These are phyloP conservation scores for Boletus rubroflammeus DNA, from an alignment of 768 basidiomycete genomes.

Conservation along the genomic window DNA sequence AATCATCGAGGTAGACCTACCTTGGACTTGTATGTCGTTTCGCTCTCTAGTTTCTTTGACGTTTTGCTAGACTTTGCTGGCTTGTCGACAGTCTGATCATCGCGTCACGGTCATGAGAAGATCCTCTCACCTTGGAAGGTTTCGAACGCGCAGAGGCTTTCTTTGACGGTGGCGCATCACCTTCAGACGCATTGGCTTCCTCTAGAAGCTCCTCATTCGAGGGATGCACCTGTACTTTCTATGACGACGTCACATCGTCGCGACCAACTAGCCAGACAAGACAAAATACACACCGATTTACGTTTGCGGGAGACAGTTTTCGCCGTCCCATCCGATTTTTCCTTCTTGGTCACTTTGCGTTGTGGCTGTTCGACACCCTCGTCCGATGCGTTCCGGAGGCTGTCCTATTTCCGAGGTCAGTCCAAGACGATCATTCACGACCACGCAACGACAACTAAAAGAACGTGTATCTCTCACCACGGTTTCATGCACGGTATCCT, in stretches of 20 bases:
- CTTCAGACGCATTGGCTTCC: slow-evolving; percentile 1
- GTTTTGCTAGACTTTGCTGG: slow-evolving; percentile 6
- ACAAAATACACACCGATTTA: slow-evolving; percentile 8
- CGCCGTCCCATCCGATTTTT: neutral
- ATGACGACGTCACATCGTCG: neutral
- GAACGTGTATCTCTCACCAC: slow-evolving; percentile 4
- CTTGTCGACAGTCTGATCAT: slow-evolving; percentile 4
- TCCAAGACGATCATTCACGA: neutral
- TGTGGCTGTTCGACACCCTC: neutral
- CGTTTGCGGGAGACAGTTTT: slow-evolving; percentile 10
- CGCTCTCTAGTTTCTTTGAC: slow-evolving; percentile 20
- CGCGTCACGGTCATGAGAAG: neutral
- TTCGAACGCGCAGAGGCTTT: slow-evolving; percentile 9
- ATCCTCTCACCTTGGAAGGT: slow-evolving; percentile 10
- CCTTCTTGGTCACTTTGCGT: slow-evolving; percentile 6
- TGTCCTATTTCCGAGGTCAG: slow-evolving; percentile 2
- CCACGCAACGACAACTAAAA: neutral
- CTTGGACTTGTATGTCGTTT: slow-evolving; percentile 26
- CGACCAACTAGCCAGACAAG: neutral
- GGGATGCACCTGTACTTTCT: neutral
- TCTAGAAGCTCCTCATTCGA: neutral
- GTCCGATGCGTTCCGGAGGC: slow-evolving; percentile 7
- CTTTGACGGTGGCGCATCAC: slow-evolving; percentile 5
- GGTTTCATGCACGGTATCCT: slow-evolving; percentile 23
- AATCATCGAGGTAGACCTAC: slow-evolving; percentile 4